Evolutionary conservation across 306 rosid genomes (phyloP), one percentile per base, ranked within the genome.

Genomic region (Styphnolobium japonicum): DNA sequence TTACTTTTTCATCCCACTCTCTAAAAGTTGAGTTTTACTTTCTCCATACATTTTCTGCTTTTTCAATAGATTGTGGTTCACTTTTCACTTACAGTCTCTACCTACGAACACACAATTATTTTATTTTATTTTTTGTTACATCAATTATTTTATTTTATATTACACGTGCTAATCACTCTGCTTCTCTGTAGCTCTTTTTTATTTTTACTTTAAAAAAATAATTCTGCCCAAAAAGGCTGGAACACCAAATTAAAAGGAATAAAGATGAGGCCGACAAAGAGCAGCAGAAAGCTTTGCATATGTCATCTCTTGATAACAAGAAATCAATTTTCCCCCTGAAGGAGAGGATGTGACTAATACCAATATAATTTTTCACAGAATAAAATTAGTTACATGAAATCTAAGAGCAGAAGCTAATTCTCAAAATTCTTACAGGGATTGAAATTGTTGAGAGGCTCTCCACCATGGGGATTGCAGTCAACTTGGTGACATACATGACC

Each of bases 361-460:
- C 8, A 43, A 14, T 16, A 31, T 31, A 62, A 55, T 22, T 76
- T 43, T 21, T 71, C 2, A 3, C 7, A 48, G 10, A 37, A 53
- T 31, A 40, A 69, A 33, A 45, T 3, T 29, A 48, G 15, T 78
- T 33, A 36, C 19, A 39, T 66, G 7, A 19, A 71, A 75, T 43
- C 22, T 33, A 33, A 67, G 12, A 57, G 43, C 22, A 23, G 14
- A 74, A 68, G 16, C 25, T 34, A 60, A 72, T n/a, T 74, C 46
- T 75, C 0, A 16, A 78, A 70, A 25, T 67, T 75, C 23, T 76
- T 49, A 40, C 86, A 94, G 98, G 92, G 72, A 79, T 94, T 73
- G 97, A 94, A 84, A 82, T 94, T 33, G 82, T 84, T 63, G 98
- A 94, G 86, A 94, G 98, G 90, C 97, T 94, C 3, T 94, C 98